Percentiles rank a stretch among this genome's conserved stretches.
These are phyloP conservation scores for Aspergillus ostianus DNA, from an alignment of 495 filamentous ascomycete species.

Conservation along the genomic window DNA sequence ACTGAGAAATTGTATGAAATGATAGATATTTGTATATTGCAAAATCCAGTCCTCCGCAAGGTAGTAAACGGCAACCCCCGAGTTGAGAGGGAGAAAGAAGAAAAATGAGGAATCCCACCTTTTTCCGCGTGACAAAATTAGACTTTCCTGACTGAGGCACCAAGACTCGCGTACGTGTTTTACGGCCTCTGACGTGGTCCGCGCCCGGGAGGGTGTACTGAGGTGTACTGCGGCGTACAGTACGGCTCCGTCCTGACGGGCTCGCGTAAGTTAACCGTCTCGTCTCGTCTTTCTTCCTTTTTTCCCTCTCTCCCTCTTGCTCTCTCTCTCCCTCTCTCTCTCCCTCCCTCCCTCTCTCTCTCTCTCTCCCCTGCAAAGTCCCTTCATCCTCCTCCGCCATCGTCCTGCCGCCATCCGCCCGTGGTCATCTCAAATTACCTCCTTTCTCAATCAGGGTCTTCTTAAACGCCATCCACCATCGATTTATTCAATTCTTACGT, in stretches of 20 bases:
- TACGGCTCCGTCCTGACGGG: conserved; percentile 20
- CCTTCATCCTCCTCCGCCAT: conserved; percentile 5
- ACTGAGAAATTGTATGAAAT: too few species aligned
- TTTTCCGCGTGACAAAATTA: not conserved
- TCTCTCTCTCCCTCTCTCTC: conserved; percentile 8
- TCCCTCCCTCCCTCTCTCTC: conserved; percentile 25
- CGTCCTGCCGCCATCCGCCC: conserved; percentile 1
- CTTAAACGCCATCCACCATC: conserved; percentile 24
- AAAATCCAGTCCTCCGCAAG: too few species aligned
- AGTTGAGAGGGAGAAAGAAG: too few species aligned
- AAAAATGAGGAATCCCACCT: too few species aligned
- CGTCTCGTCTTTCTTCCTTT: conserved; percentile 19
- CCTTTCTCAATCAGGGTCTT: conserved; percentile 6
- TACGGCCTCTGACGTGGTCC: too few species aligned
- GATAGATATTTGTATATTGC: too few species aligned
- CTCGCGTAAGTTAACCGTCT: conserved; percentile 36
- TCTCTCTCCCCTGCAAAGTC: conserved; percentile 12
- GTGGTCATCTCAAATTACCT: conserved; percentile 13
- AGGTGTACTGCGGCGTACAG: too few species aligned
- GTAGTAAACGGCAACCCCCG: too few species aligned
- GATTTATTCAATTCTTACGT: conserved; percentile 25
- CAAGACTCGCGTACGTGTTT: not conserved
- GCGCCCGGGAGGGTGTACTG: too few species aligned
- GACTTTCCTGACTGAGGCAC: not conserved
- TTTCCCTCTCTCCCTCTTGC: conserved; percentile 16